phyloP scores from a whole-genome alignment of 164 flowering plant genomes.

The Vitis riparia region DNA sequence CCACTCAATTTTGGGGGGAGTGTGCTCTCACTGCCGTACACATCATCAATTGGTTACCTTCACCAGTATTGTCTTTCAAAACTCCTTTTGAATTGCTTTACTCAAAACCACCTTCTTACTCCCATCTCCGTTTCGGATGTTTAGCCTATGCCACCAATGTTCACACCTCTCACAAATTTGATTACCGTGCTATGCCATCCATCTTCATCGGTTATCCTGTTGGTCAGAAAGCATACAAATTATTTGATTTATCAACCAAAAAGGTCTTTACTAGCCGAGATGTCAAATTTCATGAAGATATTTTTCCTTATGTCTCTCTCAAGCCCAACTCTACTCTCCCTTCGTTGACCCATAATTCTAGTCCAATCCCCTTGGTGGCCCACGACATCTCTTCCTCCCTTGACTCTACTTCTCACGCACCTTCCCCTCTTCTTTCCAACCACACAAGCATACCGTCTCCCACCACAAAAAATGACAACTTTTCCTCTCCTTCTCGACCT shows the following conservation, averaged over 20 bases:
- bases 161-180: neutral
- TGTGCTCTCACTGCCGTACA: neutral
- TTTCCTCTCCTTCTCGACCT: neutral
- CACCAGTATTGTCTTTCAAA: neutral
- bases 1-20: neutral
- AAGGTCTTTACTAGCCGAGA: slow-evolving; percentile 3
- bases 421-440: neutral
- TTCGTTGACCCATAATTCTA: neutral
- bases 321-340: neutral
- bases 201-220: neutral
- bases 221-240: slow-evolving; percentile 4
- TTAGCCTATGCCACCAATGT: too few relatives aligned
- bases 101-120: neutral
- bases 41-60: neutral
- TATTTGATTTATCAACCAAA: slow-evolving; percentile 7
- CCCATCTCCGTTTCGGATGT: too few relatives aligned
- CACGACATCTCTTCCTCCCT: too few relatives aligned
- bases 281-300: slow-evolving; percentile 1
- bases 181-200: neutral
- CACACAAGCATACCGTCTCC: neutral
- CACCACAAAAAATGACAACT: too few relatives aligned
- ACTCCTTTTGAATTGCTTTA: slow-evolving; percentile 1
- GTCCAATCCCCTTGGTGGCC: neutral
- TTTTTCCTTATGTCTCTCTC: slow-evolving; percentile 2
- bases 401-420: neutral